Base-by-base conservation (phyloP, 805 yeast species). In the Metschnikowia rubicola region DNA sequence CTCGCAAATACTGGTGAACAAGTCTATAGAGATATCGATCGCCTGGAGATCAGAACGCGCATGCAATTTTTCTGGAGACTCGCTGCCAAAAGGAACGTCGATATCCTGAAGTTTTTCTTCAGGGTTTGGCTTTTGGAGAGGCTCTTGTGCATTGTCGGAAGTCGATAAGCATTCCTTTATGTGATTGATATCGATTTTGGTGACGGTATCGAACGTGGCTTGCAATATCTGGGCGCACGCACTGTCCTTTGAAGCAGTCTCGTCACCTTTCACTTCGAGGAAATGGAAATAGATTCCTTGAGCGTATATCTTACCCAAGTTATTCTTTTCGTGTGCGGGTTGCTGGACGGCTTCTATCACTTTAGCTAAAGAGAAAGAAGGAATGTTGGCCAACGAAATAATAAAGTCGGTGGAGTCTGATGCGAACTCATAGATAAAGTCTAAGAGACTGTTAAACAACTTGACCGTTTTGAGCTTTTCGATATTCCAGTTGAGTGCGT, bases 1-100 rank as follows among this genome's bases (percentile, higher is more conserved):
- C 62, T 90, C 97, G 55, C 86, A 77, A 7, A 83, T 71, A 1
- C 91, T 86, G 1, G 97, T 81, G 21, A 88, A 70, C 30, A 92
- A 63, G 62, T 92, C 98, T 19, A 91, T 66, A 0, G 86, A 73
- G 0, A 84, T 74, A 56, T 88, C 96, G 19, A 86, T 68, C 4
- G 86, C 74, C 53, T 84, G 84, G 41, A 86, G 65, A 41, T 78
- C 75, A 37, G 75, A 66, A 52, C 77, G 75, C 3, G 86, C 80
- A 11, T 59, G 60, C 8, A 65, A 59, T 46, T 77, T 73, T 37
- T 67, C 70, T 28, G 70, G 71, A 3, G 75, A 63, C 36, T 50
- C 54, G 26, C 55, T 55, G 11, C 59, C 59, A 30, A 56, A 50
- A 10, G 57, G 52, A 15, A 56, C 64, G 38, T 63, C 60, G 9